These are phyloP conservation scores for Naganishia kalamii DNA, from an alignment of 768 basidiomycete species.

Conservation along the genomic window DNA sequence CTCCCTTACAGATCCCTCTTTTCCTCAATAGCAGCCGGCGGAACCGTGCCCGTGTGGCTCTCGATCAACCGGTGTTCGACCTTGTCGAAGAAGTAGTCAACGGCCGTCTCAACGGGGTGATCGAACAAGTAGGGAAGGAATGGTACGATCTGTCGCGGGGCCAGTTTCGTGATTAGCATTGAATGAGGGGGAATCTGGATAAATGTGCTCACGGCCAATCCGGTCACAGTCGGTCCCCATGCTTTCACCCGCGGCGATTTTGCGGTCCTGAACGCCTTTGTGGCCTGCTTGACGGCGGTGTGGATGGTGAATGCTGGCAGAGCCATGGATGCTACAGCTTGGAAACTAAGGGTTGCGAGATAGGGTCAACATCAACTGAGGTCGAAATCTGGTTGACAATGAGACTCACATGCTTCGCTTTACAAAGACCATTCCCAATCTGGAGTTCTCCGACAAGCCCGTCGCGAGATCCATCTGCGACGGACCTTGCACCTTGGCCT, in stretches of 20 bases:
- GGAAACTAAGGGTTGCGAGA: too few relatives aligned
- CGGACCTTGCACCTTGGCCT: conserved; percentile 44
- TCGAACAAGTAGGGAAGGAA: conserved; percentile 46
- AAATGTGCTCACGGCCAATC: conserved; percentile 27
- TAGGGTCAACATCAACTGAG: too few relatives aligned
- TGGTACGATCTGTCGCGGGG: conserved; percentile 40
- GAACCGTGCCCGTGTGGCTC: neutral
- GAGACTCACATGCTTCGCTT: conserved; percentile 40
- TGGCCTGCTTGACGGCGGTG: conserved; percentile 40
- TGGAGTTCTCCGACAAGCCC: conserved; percentile 42
- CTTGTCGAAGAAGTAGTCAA: conserved; percentile 39
- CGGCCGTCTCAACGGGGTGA: conserved; percentile 42
- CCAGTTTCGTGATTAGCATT: too few relatives aligned
- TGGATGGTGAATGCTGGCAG: conserved; percentile 47
- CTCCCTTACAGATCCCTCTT: neutral
- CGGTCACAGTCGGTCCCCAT: conserved; percentile 44
- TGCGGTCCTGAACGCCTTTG: conserved; percentile 40
- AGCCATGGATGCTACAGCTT: conserved; percentile 46
- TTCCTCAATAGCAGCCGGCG: neutral
- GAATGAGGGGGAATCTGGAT: too few relatives aligned
- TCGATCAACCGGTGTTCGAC: conserved; percentile 30
- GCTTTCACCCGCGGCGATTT: conserved; percentile 34
- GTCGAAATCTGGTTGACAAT: neutral
- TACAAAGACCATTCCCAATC: conserved; percentile 42
- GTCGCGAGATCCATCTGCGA: conserved; percentile 40